Evolutionary conservation across 441 rosid genomes (phyloP), one percentile per base, ranked within the genome.

Genomic region (Populus hybrid): DNA sequence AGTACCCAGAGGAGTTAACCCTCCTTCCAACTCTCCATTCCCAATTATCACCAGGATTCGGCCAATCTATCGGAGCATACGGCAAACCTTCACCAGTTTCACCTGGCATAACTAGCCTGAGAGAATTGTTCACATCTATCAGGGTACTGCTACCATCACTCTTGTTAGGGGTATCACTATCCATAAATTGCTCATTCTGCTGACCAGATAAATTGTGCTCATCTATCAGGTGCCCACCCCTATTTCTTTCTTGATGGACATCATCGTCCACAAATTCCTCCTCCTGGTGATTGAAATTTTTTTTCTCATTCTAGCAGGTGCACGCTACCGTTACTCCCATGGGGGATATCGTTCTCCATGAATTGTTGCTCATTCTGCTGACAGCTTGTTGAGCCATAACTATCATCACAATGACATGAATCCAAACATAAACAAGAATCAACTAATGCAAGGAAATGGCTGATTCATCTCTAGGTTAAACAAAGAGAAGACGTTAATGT

Each of bases 21-120:
- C 97, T 88, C 84, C 67, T 94, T 32, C 99, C 99, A 26, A 96
- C 99, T 78, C 83, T 91, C 99, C 99, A 96, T 21, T 84, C 82
- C 98, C 99, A 96, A 69, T 76, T 84, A 82, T 96, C 99, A 81
- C 99, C 99, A 19, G 93, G 88, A 77, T 80, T 83, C 32, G 99
- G 98, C 90, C 94, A 96, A 82, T 94, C 85, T 50, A 83, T 82
- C 26, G 99, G 98, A 9, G 98, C 99, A 82, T 89, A 96, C 1
- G 99, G 99, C 40, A 89, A 82, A 71, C 97, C 98, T 84, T 87
- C 94, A 71, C 99, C 99, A 21, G 80, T 61, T 35, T 82, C 79
- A 72, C 85, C 79, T 1, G 89, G 90, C 0, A 80, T 83, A 72
- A 92, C 89, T 0, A 91, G 88, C 53, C 81, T 19, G 6, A 34